Percentiles rank a stretch among this genome's conserved stretches.
These are phyloP conservation scores for Solanum gandarillasii DNA, from an alignment of 257 asterid species.

Conservation along the genomic window DNA sequence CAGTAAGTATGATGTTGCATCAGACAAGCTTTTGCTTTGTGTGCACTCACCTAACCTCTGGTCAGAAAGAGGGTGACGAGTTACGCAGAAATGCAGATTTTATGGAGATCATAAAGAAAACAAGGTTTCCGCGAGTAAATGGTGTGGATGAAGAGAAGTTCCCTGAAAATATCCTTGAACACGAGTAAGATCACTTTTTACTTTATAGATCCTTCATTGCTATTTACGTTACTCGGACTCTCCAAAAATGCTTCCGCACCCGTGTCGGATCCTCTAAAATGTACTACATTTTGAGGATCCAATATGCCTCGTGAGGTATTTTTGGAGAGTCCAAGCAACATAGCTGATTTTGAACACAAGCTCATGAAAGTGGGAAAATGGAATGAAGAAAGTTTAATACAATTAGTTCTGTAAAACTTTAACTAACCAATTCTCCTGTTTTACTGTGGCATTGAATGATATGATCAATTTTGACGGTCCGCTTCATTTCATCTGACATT, in stretches of 20 bases:
- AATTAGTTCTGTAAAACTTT: background rate
- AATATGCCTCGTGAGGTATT: background rate
- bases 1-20: conserved; percentile 89
- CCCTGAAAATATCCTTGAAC: conserved; percentile 81
- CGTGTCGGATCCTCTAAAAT: background rate
- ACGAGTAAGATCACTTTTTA: conserved; percentile 49
- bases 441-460: background rate
- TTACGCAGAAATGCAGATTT: conserved; percentile 87
- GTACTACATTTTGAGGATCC: background rate
- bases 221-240: background rate
- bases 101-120: conserved; percentile 83
- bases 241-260: background rate
- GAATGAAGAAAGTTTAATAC: background rate
- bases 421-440: background rate
- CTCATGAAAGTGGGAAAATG: background rate
- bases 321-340: background rate
- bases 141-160: conserved; percentile 64
- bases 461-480: background rate
- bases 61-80: conserved; percentile 97
- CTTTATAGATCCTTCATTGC: background rate
- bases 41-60: conserved; percentile 93
- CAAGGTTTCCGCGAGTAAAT: conserved; percentile 83
- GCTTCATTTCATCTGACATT: background rate
- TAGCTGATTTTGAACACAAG: background rate
- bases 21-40: conserved; percentile 98